Evolutionary conservation across 2,329 filamentous ascomycete genomes (phyloP), one percentile per base, ranked within the genome.

Genomic region (Talaromyces funiculosus): DNA sequence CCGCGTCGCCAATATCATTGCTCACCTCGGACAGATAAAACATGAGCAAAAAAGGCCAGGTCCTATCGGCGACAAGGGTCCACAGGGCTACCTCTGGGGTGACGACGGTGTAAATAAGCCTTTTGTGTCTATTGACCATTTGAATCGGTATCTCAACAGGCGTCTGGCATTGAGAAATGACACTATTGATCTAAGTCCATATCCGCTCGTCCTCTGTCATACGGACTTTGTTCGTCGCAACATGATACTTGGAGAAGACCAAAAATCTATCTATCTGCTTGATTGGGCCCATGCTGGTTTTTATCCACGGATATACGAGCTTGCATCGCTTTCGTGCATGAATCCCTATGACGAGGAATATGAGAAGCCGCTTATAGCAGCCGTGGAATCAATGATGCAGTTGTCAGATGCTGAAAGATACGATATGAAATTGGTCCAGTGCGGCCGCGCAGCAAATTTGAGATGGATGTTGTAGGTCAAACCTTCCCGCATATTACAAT

Each of bases 171-270:
- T 63, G 3, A 61, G 63, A 43, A 63, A 64, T 35, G 63, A 67
- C 26, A 57, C 63, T 18, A 63, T 69, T 51, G 60, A 69, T 57
- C 47, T 69, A 26, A 57, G 29, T 40, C 63, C 60, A 7, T 65
- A 65, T 59, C 65, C 66, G 22, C 67, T 71, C 51, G 64, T 68
- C 45, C 62, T 70, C 14, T 69, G 65, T 53, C 66, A 71, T 58
- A 61, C 67, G 53, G 68, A 71, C 59, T 57, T 70, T 6, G 63
- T 62, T 59, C 67, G 64, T 38, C 63, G 66, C n/a, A 71, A 69
- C 45, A 67, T 70, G 24, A 69, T 69, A 33, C 57, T 69, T 20
- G 62, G 59, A 57, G 64, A 66, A 38, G 65, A 69, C 22, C 51
- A 37, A 12, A 42, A 24, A 62, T 37, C 64, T 38, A 63, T 69